phyloP scores from a whole-genome alignment of 2,329 filamentous ascomycete genomes.

The Fusarium anthophilum region DNA sequence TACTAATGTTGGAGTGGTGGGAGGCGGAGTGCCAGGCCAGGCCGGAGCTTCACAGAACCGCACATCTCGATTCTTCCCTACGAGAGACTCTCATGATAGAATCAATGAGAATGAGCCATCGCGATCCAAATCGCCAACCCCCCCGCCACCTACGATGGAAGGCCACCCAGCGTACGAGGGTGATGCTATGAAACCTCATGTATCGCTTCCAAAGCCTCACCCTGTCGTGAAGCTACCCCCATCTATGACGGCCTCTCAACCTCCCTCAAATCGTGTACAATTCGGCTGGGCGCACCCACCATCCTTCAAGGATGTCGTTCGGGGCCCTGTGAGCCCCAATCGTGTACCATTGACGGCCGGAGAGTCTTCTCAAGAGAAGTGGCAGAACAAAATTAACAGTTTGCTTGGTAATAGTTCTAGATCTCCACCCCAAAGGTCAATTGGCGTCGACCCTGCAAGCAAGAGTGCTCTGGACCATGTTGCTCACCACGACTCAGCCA shows the following conservation, averaged over 20 bases:
- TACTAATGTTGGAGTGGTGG: slow-evolving; percentile 43
- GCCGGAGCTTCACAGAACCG: slow-evolving; percentile 56
- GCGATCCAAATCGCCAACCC: slow-evolving; percentile 68
- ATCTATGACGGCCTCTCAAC: slow-evolving; percentile 42
- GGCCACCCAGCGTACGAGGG: slow-evolving; percentile 79
- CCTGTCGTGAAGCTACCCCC: slow-evolving; percentile 87
- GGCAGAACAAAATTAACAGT: slow-evolving; percentile 87
- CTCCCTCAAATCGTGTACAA: slow-evolving; percentile 38
- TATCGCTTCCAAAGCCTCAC: slow-evolving; percentile 73
- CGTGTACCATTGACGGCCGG: slow-evolving; percentile 38
- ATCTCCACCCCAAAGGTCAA: slow-evolving; percentile 64
- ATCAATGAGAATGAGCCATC: slow-evolving; percentile 48
- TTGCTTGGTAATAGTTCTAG: slow-evolving; percentile 74
- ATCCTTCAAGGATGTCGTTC: slow-evolving; percentile 44
- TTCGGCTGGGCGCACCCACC: slow-evolving; percentile 51
- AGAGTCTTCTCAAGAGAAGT: slow-evolving; percentile 59
- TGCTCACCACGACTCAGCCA: slow-evolving; percentile 62
- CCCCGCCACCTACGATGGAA: slow-evolving; percentile 75
- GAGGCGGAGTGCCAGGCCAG: slow-evolving; percentile 43
- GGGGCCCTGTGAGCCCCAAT: slow-evolving; percentile 36
- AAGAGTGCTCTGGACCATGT: slow-evolving; percentile 71
- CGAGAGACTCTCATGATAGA: slow-evolving; percentile 59
- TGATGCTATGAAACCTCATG: slow-evolving; percentile 70
- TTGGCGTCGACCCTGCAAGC: slow-evolving; percentile 73
- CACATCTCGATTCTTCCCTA: slow-evolving; percentile 70